Evolutionary conservation across 2,329 filamentous ascomycete genomes (phyloP), one percentile per base, ranked within the genome.

Genomic region (Sporothrix inflata): DNA sequence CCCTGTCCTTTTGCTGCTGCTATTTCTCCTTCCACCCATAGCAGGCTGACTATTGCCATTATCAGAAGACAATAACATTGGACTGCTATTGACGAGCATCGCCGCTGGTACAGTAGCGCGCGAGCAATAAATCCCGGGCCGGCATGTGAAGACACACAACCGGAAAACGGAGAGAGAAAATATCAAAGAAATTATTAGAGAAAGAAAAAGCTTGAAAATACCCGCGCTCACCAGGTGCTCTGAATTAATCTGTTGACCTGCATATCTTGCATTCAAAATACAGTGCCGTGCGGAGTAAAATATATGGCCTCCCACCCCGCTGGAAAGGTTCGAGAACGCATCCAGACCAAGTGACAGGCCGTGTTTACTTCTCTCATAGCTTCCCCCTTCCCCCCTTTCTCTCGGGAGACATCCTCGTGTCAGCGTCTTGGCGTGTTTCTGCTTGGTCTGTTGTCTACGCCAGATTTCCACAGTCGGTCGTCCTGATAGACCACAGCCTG

Each of bases 371-470:
- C 55, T 40, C 34, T 21, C 19, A 24, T 8, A 61, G 34, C 57
- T 8, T 40, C 34, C 34, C 57, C 40, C 61, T 47, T 30, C 47
- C 24, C 24, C n/a, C 60, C 11, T 45, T 63, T 45, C 60, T 63
- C 38, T 45, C 7, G 55, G 55, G 19, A 60, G 51, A 19, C 61
- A 19, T 27, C 30, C 61, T 34, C 61, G 27, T 67, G 63, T 67
- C 42, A 51, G 19, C 27, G 9, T 5, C 65, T 38, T 67, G 45
- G 63, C 65, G 27, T 67, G 45, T 53, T 67, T 67, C 45, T 65
- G 38, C 38, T 61, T 42, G 53, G 27, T 19, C 24, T 65, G 63
- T n/a, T 65, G 60, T 42, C 6, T 14, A n/a, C 16, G 16, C 24
- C 24, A n/a, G 19, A 6, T 21, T 42, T 19, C 6, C 11, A 24